A percentile compares a stretch with the other conserved stretches of the same genome.
These are phyloP conservation scores for Mortierella sp. DNA, from an alignment of 371 early-diverging fungal genomes.

Conservation along the genomic window DNA sequence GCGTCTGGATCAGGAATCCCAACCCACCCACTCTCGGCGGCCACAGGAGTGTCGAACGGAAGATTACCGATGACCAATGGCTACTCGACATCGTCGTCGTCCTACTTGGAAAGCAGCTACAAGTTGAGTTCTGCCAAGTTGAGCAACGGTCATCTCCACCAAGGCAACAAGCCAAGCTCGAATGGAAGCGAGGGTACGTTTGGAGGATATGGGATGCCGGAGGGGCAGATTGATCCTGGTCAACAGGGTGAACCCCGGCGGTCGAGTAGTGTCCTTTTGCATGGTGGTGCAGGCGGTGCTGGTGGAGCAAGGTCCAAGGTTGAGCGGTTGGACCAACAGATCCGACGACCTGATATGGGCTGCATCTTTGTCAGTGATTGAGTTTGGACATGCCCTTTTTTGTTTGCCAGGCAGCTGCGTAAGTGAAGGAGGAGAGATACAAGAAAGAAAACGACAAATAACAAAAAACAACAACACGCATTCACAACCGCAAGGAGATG, in stretches of 20 bases:
- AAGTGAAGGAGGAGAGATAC: background rate
- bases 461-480: background rate
- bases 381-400: background rate
- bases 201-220: slow-evolving; percentile 42
- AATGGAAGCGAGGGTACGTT: slow-evolving; percentile 29
- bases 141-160: background rate
- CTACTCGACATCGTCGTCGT: background rate
- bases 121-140: background rate
- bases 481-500: background rate
- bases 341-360: slow-evolving; percentile 37
- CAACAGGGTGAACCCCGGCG: slow-evolving; percentile 34
- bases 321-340: slow-evolving; percentile 48
- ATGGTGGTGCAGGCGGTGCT: slow-evolving; percentile 8
- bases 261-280: background rate
- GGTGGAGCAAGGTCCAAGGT: slow-evolving; percentile 17
- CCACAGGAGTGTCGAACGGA: background rate
- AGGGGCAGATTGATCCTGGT: slow-evolving; percentile 44
- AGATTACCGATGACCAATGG: background rate
- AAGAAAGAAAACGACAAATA: background rate
- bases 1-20: background rate
- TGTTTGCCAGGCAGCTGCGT: background rate
- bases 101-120: background rate
- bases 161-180: slow-evolving; percentile 20
- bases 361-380: slow-evolving; percentile 43
- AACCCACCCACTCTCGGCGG: background rate